phyloP scores from a whole-genome alignment of 306 rosid species.

The Carpinus viminea region DNA sequence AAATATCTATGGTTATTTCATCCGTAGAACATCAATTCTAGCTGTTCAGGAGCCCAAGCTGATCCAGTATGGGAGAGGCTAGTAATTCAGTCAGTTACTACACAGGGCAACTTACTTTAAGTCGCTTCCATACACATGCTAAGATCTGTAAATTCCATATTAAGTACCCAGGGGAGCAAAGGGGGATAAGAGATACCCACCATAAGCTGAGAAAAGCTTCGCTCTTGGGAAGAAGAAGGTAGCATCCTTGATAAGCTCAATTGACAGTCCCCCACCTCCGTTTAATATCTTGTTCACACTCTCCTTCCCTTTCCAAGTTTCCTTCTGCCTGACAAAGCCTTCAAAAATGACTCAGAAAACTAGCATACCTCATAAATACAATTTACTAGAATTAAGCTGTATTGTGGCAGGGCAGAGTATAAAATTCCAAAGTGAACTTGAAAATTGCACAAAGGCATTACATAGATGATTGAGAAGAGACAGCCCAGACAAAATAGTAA shows the following conservation, averaged over 20 bases:
- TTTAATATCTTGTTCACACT: conserved; percentile 74
- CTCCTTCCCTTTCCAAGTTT: conserved; percentile 51
- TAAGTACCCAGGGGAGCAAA: neutral
- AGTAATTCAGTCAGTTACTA: neutral
- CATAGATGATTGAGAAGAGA: neutral
- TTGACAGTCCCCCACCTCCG: conserved; percentile 88
- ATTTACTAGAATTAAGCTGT: neutral
- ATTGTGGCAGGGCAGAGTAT: neutral
- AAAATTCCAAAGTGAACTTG: neutral
- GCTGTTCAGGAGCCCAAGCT: neutral
- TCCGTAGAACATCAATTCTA: too few species aligned
- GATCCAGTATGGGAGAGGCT: neutral
- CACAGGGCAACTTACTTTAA: neutral
- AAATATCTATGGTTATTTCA: too few species aligned
- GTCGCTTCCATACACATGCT: neutral
- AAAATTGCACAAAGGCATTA: neutral
- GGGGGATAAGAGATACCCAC: conserved; percentile 41
- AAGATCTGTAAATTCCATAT: neutral
- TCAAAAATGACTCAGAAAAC: conserved; percentile 24
- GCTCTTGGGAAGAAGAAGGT: conserved; percentile 63
- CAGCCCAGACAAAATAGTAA: conserved; percentile 6
- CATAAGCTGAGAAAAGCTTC: conserved; percentile 89
- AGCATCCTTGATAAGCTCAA: conserved; percentile 55
- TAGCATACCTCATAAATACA: conserved; percentile 7
- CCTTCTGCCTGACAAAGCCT: conserved; percentile 40